A percentile compares a stretch with the other conserved stretches of the same genome.
These are phyloP conservation scores for Ophiosphaerella korrae DNA, from an alignment of 2,329 filamentous ascomycete species.

Conservation along the genomic window DNA sequence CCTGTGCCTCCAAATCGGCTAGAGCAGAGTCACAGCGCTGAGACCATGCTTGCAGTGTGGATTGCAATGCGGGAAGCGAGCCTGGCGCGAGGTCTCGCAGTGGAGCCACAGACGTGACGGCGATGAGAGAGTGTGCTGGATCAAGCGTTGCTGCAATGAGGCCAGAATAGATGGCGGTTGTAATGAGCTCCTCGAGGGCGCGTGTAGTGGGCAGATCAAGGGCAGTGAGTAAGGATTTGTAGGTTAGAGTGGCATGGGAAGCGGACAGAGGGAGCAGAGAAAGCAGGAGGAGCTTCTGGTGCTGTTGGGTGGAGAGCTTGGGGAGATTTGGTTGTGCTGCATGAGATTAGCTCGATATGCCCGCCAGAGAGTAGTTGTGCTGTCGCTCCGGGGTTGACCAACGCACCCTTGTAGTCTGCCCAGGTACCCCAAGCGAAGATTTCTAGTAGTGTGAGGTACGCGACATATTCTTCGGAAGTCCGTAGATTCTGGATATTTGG, in stretches of 20 bases:
- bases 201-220: conserved; percentile 70
- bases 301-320: conserved; percentile 71
- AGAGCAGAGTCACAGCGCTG: conserved; percentile 77
- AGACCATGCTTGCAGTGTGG: conserved; percentile 75
- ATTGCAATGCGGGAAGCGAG: conserved; percentile 70
- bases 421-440: conserved; percentile 95
- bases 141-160: conserved; percentile 84
- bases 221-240: conserved; percentile 67
- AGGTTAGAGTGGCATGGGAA: conserved; percentile 69
- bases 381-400: background rate
- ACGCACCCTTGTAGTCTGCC: conserved; percentile 69
- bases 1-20: conserved; percentile 74
- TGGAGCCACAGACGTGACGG: conserved; percentile 79
- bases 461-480: conserved; percentile 64
- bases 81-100: conserved; percentile 83
- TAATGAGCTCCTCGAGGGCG: conserved; percentile 84
- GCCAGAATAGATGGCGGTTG: conserved; percentile 83
- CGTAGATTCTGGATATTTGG: conserved; percentile 77
- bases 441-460: conserved; percentile 73
- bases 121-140: conserved; percentile 73
- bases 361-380: no score
- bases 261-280: conserved; percentile 82
- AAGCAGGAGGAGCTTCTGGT: conserved; percentile 86
- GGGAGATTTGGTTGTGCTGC: conserved; percentile 64
- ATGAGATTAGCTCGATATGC: conserved; percentile 3